Base-by-base conservation (phyloP, 2,329 filamentous ascomycete genomes). In the Mollisiaceae sp. region DNA sequence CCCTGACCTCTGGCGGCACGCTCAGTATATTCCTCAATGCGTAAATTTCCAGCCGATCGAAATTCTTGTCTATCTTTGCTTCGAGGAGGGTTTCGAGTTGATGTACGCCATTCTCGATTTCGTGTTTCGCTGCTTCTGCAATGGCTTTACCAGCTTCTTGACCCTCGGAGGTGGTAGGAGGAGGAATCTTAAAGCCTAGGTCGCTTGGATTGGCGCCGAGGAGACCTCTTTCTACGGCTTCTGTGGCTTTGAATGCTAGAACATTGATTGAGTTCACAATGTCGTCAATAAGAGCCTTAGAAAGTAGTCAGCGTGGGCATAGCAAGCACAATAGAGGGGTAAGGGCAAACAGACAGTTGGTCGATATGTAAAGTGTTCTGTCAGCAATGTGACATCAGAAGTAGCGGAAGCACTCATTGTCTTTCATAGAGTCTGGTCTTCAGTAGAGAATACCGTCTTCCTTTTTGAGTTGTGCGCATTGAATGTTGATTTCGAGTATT, bases 201-300 rank as follows among this genome's bases (percentile, higher is more conserved):
- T 87, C 84, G 32, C 89, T 83, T 0, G 94, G 91, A 1, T 91
- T 87, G 2, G 91, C 89, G 59, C 85, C 85, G 58, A 92, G 83
- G 22, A 99, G 88, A 1, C 92, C 92, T 63, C 88, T 87, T 79
- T 98, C 95, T 70, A 98, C 89, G 67, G 91, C 92, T 74, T 92
- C 92, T 74, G 97, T 89, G 62, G 93, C 94, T 77, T 91, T 91
- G 79, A 97, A 95, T 74, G 95, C 91, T 74, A 97, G 87, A 75
- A 94, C 92, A 82, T 98, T 99, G 78, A 97, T 89, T 63, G 91
- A 91, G 82, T 98, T 97, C 82, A 98, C 97, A 73, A 98, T 94
- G 80, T 98, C 94, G 86, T 99, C 95, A 75, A 99, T 91, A 50
- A 99, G 87, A 67, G 91, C 91, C 94, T 97, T 52, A 35, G 32